A percentile compares a stretch with the other conserved stretches of the same genome.
These are phyloP conservation scores for Saposhnikovia divaricata DNA, from an alignment of 129 eudicot genomes.

Conservation along the genomic window DNA sequence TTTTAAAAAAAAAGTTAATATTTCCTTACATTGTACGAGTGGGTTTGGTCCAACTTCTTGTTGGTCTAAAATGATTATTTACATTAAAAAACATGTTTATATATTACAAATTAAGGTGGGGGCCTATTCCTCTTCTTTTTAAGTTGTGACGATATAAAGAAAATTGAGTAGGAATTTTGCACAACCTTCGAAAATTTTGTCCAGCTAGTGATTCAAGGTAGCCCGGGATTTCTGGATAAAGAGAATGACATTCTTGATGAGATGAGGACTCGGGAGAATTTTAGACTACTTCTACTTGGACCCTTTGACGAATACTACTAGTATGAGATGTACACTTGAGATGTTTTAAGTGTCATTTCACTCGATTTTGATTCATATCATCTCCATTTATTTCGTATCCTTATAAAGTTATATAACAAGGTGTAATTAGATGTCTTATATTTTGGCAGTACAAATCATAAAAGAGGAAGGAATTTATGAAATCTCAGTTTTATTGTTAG, in stretches of 20 bases:
- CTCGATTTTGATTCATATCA: neutral
- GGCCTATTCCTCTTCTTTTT: neutral
- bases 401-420: too few relatives aligned
- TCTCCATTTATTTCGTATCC: too few relatives aligned
- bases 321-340: neutral
- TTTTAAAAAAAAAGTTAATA: neutral
- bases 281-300: constrained; percentile 16
- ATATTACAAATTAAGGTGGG: neutral
- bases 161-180: constrained; percentile 34
- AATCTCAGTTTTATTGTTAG: too few relatives aligned
- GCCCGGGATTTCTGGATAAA: constrained; percentile 41
- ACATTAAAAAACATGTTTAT: too few relatives aligned
- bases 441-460: too few relatives aligned
- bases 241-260: constrained; percentile 31
- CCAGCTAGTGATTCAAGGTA: constrained; percentile 25
- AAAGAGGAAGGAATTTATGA: too few relatives aligned
- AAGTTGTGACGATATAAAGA: neutral
- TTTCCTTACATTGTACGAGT: neutral
- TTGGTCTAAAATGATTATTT: neutral
- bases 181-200: constrained; percentile 37
- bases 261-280: constrained; percentile 4
- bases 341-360: constrained; percentile 23
- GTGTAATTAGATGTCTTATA: too few relatives aligned
- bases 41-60: neutral
- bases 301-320: constrained; percentile 20